A percentile compares a stretch with the other conserved stretches of the same genome.
Conservation (phyloP, 1,139 yeast genomes). For the Hansenula lynferdii region DNA sequence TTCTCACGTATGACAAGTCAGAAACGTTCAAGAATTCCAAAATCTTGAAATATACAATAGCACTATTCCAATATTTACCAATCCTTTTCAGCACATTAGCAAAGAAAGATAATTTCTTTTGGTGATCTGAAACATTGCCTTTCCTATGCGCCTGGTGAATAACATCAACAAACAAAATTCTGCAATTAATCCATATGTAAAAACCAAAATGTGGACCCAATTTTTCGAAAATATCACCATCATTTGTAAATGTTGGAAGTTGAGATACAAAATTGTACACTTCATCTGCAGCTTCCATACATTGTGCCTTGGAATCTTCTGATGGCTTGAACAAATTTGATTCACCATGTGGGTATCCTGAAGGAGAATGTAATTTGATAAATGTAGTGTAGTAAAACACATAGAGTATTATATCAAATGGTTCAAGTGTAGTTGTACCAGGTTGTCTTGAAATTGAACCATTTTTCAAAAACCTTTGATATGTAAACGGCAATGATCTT, state of each 20-base stretch:
- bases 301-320: constrained; percentile 24
- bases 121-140: constrained; percentile 15
- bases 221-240: constrained; percentile 19
- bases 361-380: constrained; percentile 28
- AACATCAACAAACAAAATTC: constrained; percentile 31
- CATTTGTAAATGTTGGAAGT: constrained; percentile 9
- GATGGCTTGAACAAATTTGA: constrained; percentile 25
- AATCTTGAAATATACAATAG: constrained; percentile 27
- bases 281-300: constrained; percentile 22
- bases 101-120: constrained; percentile 21
- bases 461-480: constrained; percentile 12
- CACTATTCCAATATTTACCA: constrained; percentile 27
- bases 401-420: constrained; percentile 19
- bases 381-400: constrained; percentile 27
- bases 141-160: constrained; percentile 19
- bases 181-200: constrained; percentile 30
- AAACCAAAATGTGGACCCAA: constrained; percentile 33
- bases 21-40: constrained; percentile 25
- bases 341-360: constrained; percentile 29
- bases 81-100: constrained; percentile 22
- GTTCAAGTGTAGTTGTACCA: constrained; percentile 4
- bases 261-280: constrained; percentile 21
- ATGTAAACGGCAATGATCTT: constrained; percentile 10
- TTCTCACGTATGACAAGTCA: constrained; percentile 23
- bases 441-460: constrained; percentile 5